Conservation (phyloP, 129 eudicot genomes). For the Cynara cardunculus region DNA sequence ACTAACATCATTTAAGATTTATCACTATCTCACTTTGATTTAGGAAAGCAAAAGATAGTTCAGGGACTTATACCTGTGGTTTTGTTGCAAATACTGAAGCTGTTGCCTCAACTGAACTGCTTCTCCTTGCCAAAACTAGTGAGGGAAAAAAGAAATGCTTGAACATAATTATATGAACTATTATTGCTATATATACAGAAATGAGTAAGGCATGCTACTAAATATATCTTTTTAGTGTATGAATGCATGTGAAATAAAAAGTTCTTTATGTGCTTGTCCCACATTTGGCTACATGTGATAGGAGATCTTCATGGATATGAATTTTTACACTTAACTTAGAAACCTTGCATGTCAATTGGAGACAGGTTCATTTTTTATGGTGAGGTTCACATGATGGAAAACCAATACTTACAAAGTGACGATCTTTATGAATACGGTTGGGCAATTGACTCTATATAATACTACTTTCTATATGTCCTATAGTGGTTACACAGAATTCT, state of each 20-base stretch:
- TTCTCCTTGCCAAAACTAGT: slow-evolving; percentile 74
- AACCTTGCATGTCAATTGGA: background rate
- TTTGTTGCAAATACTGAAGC: slow-evolving; percentile 63
- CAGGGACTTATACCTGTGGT: slow-evolving; percentile 45
- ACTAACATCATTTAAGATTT: background rate
- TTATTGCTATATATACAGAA: background rate
- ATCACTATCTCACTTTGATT: background rate
- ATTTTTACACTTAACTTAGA: background rate
- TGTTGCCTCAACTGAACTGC: slow-evolving; percentile 61
- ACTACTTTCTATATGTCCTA: background rate
- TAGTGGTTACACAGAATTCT: slow-evolving; percentile 1
- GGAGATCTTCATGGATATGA: background rate
- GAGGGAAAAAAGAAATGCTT: background rate
- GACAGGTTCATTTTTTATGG: background rate
- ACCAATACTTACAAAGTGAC: background rate
- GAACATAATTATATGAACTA: slow-evolving; percentile 10
- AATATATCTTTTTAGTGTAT: slow-evolving; percentile 7
- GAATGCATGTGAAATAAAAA: slow-evolving; percentile 10
- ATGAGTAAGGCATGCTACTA: background rate
- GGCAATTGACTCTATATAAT: background rate
- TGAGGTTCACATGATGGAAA: background rate
- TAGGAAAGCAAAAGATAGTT: slow-evolving; percentile 8
- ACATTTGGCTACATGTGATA: background rate
- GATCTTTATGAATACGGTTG: background rate
- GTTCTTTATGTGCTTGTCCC: slow-evolving; percentile 2